Evolutionary conservation across 805 yeast species (phyloP).

Genomic region (Teunomyces stri): DNA sequence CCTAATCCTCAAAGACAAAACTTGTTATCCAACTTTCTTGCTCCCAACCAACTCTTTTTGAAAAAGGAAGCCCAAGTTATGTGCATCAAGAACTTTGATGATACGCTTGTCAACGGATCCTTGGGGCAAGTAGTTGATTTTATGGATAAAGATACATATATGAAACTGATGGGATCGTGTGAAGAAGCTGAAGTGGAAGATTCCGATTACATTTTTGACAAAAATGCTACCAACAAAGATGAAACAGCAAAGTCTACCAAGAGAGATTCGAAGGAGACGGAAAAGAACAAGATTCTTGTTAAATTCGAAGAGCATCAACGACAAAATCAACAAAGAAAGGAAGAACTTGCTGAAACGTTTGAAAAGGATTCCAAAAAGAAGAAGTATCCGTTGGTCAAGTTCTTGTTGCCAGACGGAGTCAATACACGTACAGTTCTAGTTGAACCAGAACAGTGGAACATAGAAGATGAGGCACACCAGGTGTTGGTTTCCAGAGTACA

Average conservation of each 20-base stretch:
- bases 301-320: neutral
- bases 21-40: slow-evolving; percentile 56
- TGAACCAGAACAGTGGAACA: slow-evolving; percentile 77
- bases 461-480: slow-evolving; percentile 70
- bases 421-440: slow-evolving; percentile 70
- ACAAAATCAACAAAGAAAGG: slow-evolving; percentile 46
- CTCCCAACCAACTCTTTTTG: slow-evolving; percentile 54
- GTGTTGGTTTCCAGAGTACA: slow-evolving; percentile 74
- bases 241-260: neutral
- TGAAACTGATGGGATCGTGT: slow-evolving; percentile 14
- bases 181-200: slow-evolving; percentile 3
- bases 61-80: slow-evolving; percentile 79
- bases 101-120: slow-evolving; percentile 72
- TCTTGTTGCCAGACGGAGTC: slow-evolving; percentile 66
- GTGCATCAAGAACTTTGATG: slow-evolving; percentile 76
- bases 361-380: slow-evolving; percentile 45
- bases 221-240: neutral
- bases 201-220: slow-evolving; percentile 18
- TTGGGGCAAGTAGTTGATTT: slow-evolving; percentile 67
- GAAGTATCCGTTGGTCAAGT: slow-evolving; percentile 73
- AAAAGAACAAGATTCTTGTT: neutral
- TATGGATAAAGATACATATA: slow-evolving; percentile 40
- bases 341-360: slow-evolving; percentile 40
- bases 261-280: neutral
- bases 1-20: slow-evolving; percentile 43